Evolutionary conservation across 768 basidiomycete genomes (phyloP).

Genomic region (Pleurotus tuber-regium): DNA sequence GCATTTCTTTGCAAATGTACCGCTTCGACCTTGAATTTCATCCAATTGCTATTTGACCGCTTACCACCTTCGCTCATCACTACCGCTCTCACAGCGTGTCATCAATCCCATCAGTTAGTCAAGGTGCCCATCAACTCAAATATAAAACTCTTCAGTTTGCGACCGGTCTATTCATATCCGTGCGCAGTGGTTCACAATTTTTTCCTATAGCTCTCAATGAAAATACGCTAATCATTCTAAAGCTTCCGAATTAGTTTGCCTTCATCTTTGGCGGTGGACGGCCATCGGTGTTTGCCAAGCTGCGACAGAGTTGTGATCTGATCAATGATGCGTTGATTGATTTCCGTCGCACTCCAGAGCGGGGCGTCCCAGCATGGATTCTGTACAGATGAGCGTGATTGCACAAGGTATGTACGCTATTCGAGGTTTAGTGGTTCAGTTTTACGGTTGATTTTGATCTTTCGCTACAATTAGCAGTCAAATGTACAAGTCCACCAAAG

Average conservation of each 20-base stretch:
- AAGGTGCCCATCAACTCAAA: constrained; percentile 1
- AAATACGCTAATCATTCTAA: too few relatives aligned
- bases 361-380: too few relatives aligned
- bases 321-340: neutral
- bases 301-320: constrained; percentile 5
- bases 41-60: neutral
- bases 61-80: neutral
- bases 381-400: too few relatives aligned
- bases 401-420: too few relatives aligned
- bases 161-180: neutral
- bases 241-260: too few relatives aligned
- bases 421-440: too few relatives aligned
- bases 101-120: neutral
- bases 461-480: too few relatives aligned
- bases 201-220: neutral
- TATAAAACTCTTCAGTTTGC: too few relatives aligned
- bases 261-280: neutral
- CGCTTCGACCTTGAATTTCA: too few relatives aligned
- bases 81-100: constrained; percentile 10
- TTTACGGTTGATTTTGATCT: too few relatives aligned
- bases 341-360: too few relatives aligned
- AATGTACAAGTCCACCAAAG: too few relatives aligned
- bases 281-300: constrained; percentile 3
- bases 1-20: neutral
- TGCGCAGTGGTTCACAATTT: neutral